These are phyloP conservation scores for Diaporthe velutina DNA, from an alignment of 2,329 filamentous ascomycete species.

Conservation along the genomic window DNA sequence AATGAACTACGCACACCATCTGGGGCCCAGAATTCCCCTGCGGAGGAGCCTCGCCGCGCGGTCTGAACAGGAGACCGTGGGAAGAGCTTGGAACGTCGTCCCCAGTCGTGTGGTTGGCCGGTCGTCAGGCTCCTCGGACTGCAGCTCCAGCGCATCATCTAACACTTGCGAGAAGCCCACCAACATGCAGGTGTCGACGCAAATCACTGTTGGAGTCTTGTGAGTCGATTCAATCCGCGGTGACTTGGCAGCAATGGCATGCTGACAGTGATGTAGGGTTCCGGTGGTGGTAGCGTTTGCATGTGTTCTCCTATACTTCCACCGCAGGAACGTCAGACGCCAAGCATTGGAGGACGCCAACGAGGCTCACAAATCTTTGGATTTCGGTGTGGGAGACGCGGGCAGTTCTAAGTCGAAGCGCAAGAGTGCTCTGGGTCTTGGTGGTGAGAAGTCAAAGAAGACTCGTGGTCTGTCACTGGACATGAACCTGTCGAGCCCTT, in stretches of 20 bases:
- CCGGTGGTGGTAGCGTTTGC: slow-evolving; percentile 67
- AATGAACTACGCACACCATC: slow-evolving; percentile 42
- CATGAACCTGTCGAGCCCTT: slow-evolving; percentile 85
- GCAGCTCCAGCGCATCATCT: slow-evolving; percentile 29
- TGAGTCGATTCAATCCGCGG: slow-evolving; percentile 20
- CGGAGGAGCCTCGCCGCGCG: slow-evolving; percentile 39
- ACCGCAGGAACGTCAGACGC: slow-evolving; percentile 81
- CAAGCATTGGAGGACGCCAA: slow-evolving; percentile 82
- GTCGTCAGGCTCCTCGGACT: slow-evolving; percentile 41
- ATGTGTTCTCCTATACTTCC: slow-evolving; percentile 79
- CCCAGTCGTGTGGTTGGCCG: slow-evolving; percentile 43
- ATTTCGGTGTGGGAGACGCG: slow-evolving; percentile 75
- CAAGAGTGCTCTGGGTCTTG: slow-evolving; percentile 64
- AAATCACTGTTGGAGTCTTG: slow-evolving; percentile 37
- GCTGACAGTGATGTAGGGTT: slow-evolving; percentile 67
- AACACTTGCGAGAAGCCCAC: slow-evolving; percentile 40
- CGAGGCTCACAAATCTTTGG: slow-evolving; percentile 90
- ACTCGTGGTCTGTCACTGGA: slow-evolving; percentile 75
- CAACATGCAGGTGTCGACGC: slow-evolving; percentile 29
- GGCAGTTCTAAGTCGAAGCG: slow-evolving; percentile 56
- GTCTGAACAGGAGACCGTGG: slow-evolving; percentile 12
- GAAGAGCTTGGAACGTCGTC: slow-evolving; percentile 31
- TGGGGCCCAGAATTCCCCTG: slow-evolving; percentile 46
- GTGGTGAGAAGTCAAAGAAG: slow-evolving; percentile 66
- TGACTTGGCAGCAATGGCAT: not conserved